These are phyloP conservation scores for Blastomyces emzantsi DNA, from an alignment of 2,329 filamentous ascomycete species.

Conservation along the genomic window DNA sequence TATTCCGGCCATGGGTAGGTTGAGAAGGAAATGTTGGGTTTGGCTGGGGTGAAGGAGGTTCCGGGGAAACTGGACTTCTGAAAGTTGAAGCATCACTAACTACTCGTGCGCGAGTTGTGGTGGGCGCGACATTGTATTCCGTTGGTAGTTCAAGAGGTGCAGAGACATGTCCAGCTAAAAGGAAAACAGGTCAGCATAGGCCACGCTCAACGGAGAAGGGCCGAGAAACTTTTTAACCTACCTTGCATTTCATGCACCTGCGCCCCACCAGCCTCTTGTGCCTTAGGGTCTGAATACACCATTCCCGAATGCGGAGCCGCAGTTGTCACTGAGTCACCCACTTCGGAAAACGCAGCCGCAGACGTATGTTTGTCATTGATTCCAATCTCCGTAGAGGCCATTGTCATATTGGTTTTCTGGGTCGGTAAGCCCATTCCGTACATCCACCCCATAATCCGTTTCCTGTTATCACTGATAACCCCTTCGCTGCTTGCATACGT, in stretches of 20 bases:
- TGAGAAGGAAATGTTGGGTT: slow-evolving; percentile 8
- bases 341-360: slow-evolving; percentile 11
- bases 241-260: slow-evolving; percentile 28
- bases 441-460: slow-evolving; percentile 47
- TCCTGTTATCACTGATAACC: slow-evolving; percentile 41
- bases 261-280: slow-evolving; percentile 21
- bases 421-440: slow-evolving; percentile 33
- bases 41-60: slow-evolving; percentile 13
- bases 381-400: slow-evolving; percentile 17
- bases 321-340: slow-evolving; percentile 11
- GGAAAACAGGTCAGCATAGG: slow-evolving; percentile 1
- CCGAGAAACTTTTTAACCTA: slow-evolving; percentile 15
- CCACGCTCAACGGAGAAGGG: background rate
- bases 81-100: slow-evolving; percentile 18
- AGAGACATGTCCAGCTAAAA: slow-evolving; percentile 10
- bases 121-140: slow-evolving; percentile 13
- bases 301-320: slow-evolving; percentile 14
- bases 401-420: slow-evolving; percentile 27
- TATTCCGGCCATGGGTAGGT: slow-evolving; percentile 13
- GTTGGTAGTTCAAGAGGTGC: slow-evolving; percentile 15
- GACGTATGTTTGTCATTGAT: slow-evolving; percentile 15
- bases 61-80: slow-evolving; percentile 16
- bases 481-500: slow-evolving; percentile 32
- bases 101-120: slow-evolving; percentile 13
- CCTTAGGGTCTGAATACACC: slow-evolving; percentile 12